Evolutionary conservation across 371 early-diverging fungal genomes (phyloP), one percentile per base, ranked within the genome.

Genomic region (Massospora cicadina): DNA sequence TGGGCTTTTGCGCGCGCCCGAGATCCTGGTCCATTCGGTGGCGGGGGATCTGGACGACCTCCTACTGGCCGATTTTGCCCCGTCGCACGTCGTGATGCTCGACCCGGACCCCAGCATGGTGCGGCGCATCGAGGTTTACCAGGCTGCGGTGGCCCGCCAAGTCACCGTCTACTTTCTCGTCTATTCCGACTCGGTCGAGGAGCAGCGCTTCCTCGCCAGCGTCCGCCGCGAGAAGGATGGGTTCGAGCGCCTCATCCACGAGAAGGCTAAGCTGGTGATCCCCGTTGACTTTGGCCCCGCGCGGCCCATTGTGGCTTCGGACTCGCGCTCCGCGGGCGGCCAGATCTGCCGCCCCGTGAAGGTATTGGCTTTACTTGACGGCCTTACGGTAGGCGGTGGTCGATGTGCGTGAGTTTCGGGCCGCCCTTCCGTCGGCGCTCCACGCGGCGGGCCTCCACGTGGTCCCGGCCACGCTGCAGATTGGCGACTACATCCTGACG

Each of bases 401-500:
- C 0, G 99, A 99, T 71, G 79, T 89, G 67, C 86, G 99, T 64
- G 99, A 99, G 71, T 93, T 98, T 68, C 80, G 96, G 25, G 85
- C 93, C 27, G 81, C 91, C 1, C 70, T 99, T 28, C 98, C 99
- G 1, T 84, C 88, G 10, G 80, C 90, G 26, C 74, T 99, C 1
- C 91, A 94, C 68, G 80, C 83, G 30, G 80, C 82, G 43, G 85
- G 89, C 1, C 77, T 95, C 68, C 72, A 79, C 21, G 71, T 98
- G 1, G 70, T 79, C 17, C 90, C 98, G 1, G 84, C 83, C 67
- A 95, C 96, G 0, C 74, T 99, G 13, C 81, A 85, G 69, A 84
- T 98, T 0, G 99, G 98, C 31, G 99, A 99, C 73, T 99, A 98
- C 71, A 79, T 98, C 17, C 71, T 98, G 32, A 85, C 86, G 32